Conservation (phyloP, 371 early-diverging fungal genomes). For the Rhizomucor pusillus region DNA sequence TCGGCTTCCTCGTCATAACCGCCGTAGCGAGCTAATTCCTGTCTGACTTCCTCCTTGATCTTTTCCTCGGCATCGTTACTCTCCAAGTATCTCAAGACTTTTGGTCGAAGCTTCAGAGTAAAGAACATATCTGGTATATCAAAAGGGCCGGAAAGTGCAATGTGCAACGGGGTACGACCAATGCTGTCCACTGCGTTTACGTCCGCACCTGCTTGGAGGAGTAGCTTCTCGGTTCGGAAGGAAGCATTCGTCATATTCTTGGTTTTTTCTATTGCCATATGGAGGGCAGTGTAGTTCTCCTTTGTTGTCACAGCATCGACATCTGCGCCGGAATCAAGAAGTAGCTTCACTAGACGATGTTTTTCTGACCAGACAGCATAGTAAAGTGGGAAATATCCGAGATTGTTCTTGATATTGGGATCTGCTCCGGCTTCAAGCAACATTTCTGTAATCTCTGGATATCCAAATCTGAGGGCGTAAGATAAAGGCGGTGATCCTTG, state of each 20-base stretch:
- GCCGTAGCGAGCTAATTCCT: neutral
- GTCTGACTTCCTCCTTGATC: conserved; percentile 1
- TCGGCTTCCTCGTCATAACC: neutral
- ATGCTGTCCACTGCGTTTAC: conserved; percentile 34
- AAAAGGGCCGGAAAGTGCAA: conserved; percentile 39
- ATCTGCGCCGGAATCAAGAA: conserved; percentile 42
- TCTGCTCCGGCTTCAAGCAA: conserved; percentile 19
- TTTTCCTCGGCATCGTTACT: neutral
- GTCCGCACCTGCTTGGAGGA: conserved; percentile 45
- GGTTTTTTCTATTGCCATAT: conserved; percentile 48
- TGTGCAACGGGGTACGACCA: conserved; percentile 60
- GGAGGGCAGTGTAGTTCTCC: conserved; percentile 45
- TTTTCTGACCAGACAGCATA: conserved; percentile 41
- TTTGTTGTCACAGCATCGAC: conserved; percentile 20
- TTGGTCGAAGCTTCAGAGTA: conserved; percentile 4
- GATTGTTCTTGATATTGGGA: conserved; percentile 13
- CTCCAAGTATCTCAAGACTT: too few relatives aligned
- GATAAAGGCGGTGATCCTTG: neutral
- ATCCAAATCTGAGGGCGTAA: neutral
- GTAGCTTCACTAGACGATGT: conserved; percentile 30
- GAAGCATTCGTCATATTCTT: conserved; percentile 53
- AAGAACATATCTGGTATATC: conserved; percentile 42
- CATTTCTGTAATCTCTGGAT: conserved; percentile 4
- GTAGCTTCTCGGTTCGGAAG: conserved; percentile 47
- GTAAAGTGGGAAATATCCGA: conserved; percentile 34